Evolutionary conservation across 2,329 filamentous ascomycete species (phyloP).

Genomic region (Davidsoniella australis): DNA sequence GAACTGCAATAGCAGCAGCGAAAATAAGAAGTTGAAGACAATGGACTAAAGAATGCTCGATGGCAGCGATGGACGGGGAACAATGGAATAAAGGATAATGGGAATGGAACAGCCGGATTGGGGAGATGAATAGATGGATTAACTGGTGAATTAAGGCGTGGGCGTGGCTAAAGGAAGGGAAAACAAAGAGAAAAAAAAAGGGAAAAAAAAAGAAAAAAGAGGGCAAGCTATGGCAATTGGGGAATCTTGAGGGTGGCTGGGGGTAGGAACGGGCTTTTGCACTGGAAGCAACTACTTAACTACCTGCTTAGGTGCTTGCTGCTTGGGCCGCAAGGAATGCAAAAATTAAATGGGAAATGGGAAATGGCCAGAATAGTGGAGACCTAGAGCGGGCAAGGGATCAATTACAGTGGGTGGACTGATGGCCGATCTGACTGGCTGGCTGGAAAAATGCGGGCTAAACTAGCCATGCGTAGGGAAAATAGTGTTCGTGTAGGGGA

Average conservation of each 20-base stretch:
- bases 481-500: too few species aligned
- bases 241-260: constrained; percentile 8
- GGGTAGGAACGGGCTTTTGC: neutral
- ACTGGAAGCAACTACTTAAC: neutral
- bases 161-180: constrained; percentile 4
- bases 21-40: neutral
- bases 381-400: too few species aligned
- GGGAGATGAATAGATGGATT: neutral
- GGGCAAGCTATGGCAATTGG: neutral
- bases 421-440: neutral
- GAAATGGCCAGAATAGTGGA: neutral
- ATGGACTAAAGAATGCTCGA: neutral
- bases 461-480: too few species aligned
- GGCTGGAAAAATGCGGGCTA: neutral
- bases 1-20: neutral
- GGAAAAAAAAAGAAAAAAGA: constrained; percentile 2
- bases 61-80: neutral
- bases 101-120: neutral
- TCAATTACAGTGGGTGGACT: neutral
- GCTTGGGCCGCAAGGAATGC: neutral
- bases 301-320: too few species aligned
- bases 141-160: neutral
- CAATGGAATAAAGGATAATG: neutral
- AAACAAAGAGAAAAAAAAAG: neutral
- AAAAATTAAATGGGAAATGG: neutral